Evolutionary conservation across 805 yeast genomes (phyloP).

Genomic region (Nakazawaea wyomingensis): DNA sequence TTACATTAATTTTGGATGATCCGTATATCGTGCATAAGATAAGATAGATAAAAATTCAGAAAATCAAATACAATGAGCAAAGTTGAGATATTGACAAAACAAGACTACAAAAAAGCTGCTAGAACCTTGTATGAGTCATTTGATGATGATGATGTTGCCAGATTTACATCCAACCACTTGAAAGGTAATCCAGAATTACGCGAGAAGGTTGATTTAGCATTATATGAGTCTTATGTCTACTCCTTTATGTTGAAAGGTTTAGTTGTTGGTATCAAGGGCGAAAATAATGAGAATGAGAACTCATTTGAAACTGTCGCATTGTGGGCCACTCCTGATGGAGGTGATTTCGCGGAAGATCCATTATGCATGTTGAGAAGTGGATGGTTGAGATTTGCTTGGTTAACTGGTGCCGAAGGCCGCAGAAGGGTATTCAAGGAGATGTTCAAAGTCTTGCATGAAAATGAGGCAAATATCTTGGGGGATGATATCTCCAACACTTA

Average conservation of each 20-base stretch:
- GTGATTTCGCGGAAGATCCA: constrained; percentile 33
- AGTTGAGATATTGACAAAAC: constrained; percentile 24
- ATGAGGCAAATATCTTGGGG: constrained; percentile 36
- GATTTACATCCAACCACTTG: constrained; percentile 24
- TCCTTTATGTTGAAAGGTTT: constrained; percentile 48
- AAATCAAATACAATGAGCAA: not conserved
- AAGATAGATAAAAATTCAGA: too few relatives aligned
- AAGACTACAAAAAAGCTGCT: constrained; percentile 31
- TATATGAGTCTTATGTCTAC: constrained; percentile 46
- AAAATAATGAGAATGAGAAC: constrained; percentile 24
- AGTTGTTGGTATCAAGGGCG: constrained; percentile 45
- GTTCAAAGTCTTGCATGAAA: constrained; percentile 47
- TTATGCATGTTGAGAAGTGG: constrained; percentile 47
- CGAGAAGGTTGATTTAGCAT: constrained; percentile 30
- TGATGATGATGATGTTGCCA: constrained; percentile 28
- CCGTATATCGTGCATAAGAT: not conserved
- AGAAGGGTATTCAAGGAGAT: constrained; percentile 43
- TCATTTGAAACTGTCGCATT: constrained; percentile 49
- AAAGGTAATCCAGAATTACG: constrained; percentile 26
- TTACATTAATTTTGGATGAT: constrained; percentile 1
- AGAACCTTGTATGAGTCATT: constrained; percentile 28
- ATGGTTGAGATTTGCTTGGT: constrained; percentile 45
- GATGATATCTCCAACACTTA: constrained; percentile 34
- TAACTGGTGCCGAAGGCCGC: constrained; percentile 43
- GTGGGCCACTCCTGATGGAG: constrained; percentile 44